A percentile compares a stretch with the other conserved stretches of the same genome.
These are phyloP conservation scores for Cyberlindnera petersonii DNA, from an alignment of 805 yeast species.

Conservation along the genomic window DNA sequence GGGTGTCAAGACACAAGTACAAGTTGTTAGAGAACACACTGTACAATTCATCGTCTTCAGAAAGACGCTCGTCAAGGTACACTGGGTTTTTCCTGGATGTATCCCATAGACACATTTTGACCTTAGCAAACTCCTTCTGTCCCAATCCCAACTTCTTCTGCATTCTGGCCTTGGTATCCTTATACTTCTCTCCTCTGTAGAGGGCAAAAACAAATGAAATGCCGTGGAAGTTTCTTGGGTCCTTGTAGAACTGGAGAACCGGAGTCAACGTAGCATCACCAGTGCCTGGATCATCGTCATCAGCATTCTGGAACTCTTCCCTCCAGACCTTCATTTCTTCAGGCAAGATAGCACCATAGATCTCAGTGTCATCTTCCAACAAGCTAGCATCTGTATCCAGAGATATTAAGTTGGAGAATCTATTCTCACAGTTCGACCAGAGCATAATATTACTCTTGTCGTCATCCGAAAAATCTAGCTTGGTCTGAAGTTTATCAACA, in stretches of 20 bases:
- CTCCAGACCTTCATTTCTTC: slow-evolving; percentile 24
- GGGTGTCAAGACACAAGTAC: slow-evolving; percentile 78
- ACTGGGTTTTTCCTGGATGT: slow-evolving; percentile 32
- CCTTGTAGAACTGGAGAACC: slow-evolving; percentile 75
- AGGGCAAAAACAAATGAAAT: slow-evolving; percentile 78
- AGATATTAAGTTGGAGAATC: slow-evolving; percentile 34
- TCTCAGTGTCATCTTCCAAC: slow-evolving; percentile 33
- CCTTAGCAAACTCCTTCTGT: slow-evolving; percentile 73
- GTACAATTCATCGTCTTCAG: slow-evolving; percentile 50
- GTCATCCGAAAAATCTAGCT: slow-evolving; percentile 47
- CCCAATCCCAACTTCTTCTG: slow-evolving; percentile 71
- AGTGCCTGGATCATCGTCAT: slow-evolving; percentile 12
- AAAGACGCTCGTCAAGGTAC: slow-evolving; percentile 40
- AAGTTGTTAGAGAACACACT: slow-evolving; percentile 34
- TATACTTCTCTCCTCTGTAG: slow-evolving; percentile 60
- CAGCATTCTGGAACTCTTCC: slow-evolving; percentile 18
- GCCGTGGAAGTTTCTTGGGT: slow-evolving; percentile 66
- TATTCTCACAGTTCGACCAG: slow-evolving; percentile 47
- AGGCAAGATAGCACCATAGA: slow-evolving; percentile 48
- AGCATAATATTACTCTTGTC: slow-evolving; percentile 45
- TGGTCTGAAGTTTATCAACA: slow-evolving; percentile 50
- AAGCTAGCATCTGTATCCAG: slow-evolving; percentile 36
- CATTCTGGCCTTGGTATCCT: slow-evolving; percentile 61
- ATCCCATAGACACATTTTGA: slow-evolving; percentile 44
- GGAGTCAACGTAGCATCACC: slow-evolving; percentile 44